Conservation (phyloP, 805 yeast species). For the Wickerhamiella shivajii region DNA sequence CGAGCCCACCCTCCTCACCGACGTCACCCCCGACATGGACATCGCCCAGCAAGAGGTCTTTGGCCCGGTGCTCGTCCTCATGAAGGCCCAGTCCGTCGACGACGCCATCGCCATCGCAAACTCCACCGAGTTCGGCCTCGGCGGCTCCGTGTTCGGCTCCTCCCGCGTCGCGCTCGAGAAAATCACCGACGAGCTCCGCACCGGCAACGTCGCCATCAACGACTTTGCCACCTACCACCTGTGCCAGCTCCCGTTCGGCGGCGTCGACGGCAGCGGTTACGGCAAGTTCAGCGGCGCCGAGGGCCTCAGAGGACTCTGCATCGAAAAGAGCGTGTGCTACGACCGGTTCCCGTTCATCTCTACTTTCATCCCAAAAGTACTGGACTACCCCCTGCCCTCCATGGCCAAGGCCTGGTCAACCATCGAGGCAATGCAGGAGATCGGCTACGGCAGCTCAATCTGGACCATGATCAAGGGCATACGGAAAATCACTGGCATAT, state of each 20-base stretch:
- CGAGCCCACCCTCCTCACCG: conserved; percentile 74
- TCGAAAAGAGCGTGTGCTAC: conserved; percentile 73
- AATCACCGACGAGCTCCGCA: conserved; percentile 47
- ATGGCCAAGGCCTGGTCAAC: conserved; percentile 79
- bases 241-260: conserved; percentile 96
- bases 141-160: conserved; percentile 77
- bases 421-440: conserved; percentile 64
- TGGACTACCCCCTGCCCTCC: conserved; percentile 82
- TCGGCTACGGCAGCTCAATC: conserved; percentile 54
- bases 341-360: conserved; percentile 61
- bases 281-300: conserved; percentile 98
- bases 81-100: conserved; percentile 51
- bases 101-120: conserved; percentile 71
- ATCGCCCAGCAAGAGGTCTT: conserved; percentile 86
- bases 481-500: conserved; percentile 29
- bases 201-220: conserved; percentile 92
- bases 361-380: conserved; percentile 74
- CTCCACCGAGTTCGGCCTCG: conserved; percentile 76
- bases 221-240: conserved; percentile 95
- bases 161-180: conserved; percentile 41
- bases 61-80: conserved; percentile 77
- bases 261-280: conserved; percentile 81
- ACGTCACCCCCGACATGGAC: conserved; percentile 60
- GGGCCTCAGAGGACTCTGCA: conserved; percentile 81
- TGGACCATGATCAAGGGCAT: conserved; percentile 55